A percentile compares a stretch with the other conserved stretches of the same genome.
These are phyloP conservation scores for Dactylellina leptospora DNA, from an alignment of 2,329 filamentous ascomycete species.

Conservation along the genomic window DNA sequence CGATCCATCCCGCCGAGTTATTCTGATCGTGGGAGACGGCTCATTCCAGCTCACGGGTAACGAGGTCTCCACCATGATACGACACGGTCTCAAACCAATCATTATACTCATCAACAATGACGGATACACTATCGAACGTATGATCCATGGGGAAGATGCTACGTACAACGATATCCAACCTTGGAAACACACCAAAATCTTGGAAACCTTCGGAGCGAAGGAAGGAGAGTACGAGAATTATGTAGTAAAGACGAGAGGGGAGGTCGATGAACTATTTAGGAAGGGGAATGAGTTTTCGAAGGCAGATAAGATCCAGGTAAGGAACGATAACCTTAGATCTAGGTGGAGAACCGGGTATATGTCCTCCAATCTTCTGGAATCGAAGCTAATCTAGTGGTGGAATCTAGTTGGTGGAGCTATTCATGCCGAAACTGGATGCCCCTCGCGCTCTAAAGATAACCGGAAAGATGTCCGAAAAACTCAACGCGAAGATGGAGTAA, in stretches of 20 bases:
- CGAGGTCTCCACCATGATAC: conserved; percentile 84
- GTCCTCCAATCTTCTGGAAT: not conserved
- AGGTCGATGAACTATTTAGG: conserved; percentile 71
- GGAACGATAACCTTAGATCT: conserved; percentile 29
- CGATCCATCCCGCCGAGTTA: conserved; percentile 69
- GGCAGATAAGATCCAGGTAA: conserved; percentile 63
- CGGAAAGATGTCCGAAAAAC: conserved; percentile 74
- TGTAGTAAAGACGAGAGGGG: conserved; percentile 73
- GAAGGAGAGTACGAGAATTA: conserved; percentile 70
- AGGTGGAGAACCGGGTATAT: not conserved
- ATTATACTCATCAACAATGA: conserved; percentile 89
- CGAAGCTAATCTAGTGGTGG: conserved; percentile 61
- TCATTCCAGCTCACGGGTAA: conserved; percentile 85
- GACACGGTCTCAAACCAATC: conserved; percentile 76
- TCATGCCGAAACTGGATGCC: conserved; percentile 81
- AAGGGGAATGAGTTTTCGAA: conserved; percentile 70
- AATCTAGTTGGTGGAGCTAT: conserved; percentile 77
- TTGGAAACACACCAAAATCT: conserved; percentile 77
- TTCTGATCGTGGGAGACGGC: conserved; percentile 89
- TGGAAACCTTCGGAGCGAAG: conserved; percentile 73
- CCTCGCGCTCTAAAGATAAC: conserved; percentile 75
- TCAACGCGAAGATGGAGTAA: conserved; percentile 65
- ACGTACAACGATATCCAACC: conserved; percentile 80
- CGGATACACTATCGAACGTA: conserved; percentile 88
- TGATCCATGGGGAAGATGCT: conserved; percentile 83